Percentiles rank a stretch among this genome's conserved stretches.
These are phyloP conservation scores for Wickerhamomyces xylosicus DNA, from an alignment of 805 yeast genomes.

Conservation along the genomic window DNA sequence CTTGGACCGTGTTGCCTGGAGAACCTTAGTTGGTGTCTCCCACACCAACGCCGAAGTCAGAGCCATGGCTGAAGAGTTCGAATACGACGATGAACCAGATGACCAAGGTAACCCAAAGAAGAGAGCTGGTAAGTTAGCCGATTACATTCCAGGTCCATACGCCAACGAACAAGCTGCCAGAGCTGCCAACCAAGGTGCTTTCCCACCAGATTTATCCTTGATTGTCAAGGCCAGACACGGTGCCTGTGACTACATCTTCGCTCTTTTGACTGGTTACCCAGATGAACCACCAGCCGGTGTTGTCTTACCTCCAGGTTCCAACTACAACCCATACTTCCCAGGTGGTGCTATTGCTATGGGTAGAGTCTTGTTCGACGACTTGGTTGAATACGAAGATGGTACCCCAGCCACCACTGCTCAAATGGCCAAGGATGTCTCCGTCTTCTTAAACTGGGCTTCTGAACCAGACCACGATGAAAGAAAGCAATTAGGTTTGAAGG, in stretches of 20 bases:
- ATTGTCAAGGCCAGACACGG: conserved; percentile 99
- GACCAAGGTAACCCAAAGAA: conserved; percentile 96
- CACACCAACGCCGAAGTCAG: conserved; percentile 86
- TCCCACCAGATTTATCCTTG: conserved; percentile 95
- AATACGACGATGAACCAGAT: conserved; percentile 97
- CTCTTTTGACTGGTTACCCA: conserved; percentile 96
- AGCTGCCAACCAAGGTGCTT: conserved; percentile 98
- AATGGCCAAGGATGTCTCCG: conserved; percentile 97
- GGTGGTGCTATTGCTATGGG: conserved; percentile 99
- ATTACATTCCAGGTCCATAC: conserved; percentile 89
- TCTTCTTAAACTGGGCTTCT: conserved; percentile 95
- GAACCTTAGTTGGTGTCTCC: conserved; percentile 94
- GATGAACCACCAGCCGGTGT: conserved; percentile 99
- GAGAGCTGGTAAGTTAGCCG: conserved; percentile 98
- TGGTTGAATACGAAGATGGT: conserved; percentile 98
- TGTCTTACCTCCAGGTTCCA: conserved; percentile 80
- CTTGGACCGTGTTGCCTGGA: conserved; percentile 94
- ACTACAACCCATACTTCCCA: conserved; percentile 99
- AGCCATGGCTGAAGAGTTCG: conserved; percentile 91
- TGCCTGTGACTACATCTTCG: conserved; percentile 89
- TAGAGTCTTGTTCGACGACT: conserved; percentile 92
- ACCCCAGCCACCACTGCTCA: conserved; percentile 97
- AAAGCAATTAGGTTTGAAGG: conserved; percentile 93
- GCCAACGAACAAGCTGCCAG: conserved; percentile 98
- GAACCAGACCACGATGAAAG: conserved; percentile 99